Evolutionary conservation across 2,329 filamentous ascomycete species (phyloP), one percentile per base, ranked within the genome.

Genomic region (Aspergillus calidoustus): DNA sequence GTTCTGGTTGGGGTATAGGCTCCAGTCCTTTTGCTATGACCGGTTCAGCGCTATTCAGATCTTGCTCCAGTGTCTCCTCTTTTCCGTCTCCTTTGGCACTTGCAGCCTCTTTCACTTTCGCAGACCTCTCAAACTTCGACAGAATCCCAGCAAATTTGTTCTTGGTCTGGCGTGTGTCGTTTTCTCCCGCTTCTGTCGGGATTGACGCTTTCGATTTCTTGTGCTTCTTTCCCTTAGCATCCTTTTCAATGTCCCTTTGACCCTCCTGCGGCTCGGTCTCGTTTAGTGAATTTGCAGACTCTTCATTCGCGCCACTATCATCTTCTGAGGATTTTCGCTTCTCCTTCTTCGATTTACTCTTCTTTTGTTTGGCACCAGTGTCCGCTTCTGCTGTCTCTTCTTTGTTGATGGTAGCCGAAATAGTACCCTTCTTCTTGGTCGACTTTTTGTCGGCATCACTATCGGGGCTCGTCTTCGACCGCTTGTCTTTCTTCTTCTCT

Each of bases 1-100:
- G 86, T 56, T 75, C 73, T 22, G 75, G 93, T 68, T 97, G 93
- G 7, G 93, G 93, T 22, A 97, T 81, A 7, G 92, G 93, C 59
- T 90, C 87, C 0, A 98, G 82, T 23, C 91, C 92, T 73, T 76
- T 65, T 11, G 74, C 74, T 58, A 75, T 64, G 7, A 78, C 70
- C 43, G 76, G 68, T 61, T 75, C 72, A 15, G 69, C 70, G 30
- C 64, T 59, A 53, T 51, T 59, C 48, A 54, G 38, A 15, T 50
- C 61, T 28, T 41, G 60, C 22, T 56, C 43, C 22, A 57, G 46
- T 25, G 63, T 54, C 15, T 60, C 49, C 9, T 68, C 54, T 30
- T 66, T 54, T 15, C 66, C 63, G 19, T 64, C 47, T 52, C 62
- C 41, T 31, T 64, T 57, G 28, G 48, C 48, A 30, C 65, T 64